phyloP scores from a whole-genome alignment of 768 basidiomycete genomes.

The Lentinula sp. region DNA sequence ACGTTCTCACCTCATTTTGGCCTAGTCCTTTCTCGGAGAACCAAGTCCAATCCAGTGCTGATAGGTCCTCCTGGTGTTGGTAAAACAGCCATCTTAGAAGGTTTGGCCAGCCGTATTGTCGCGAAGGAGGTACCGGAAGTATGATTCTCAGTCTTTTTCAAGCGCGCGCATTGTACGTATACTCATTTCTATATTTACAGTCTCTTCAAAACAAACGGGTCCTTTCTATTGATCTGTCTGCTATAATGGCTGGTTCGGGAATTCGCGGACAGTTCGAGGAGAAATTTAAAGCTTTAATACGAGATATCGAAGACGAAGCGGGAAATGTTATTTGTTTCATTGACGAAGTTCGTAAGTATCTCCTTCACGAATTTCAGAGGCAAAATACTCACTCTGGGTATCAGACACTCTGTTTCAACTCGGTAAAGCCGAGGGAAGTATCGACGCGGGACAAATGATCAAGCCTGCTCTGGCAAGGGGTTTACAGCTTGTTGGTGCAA shows the following conservation, averaged over 20 bases:
- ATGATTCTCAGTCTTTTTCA: constrained; percentile 10
- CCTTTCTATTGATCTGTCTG: constrained; percentile 77
- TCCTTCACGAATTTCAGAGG: neutral
- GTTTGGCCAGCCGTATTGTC: constrained; percentile 81
- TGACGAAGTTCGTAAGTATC: constrained; percentile 82
- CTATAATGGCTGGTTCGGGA: constrained; percentile 84
- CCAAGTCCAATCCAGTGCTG: constrained; percentile 90
- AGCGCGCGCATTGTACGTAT: neutral
- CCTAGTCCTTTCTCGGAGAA: constrained; percentile 76
- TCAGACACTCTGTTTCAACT: constrained; percentile 78
- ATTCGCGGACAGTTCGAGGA: constrained; percentile 92
- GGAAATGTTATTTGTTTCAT: constrained; percentile 90
- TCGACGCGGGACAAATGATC: constrained; percentile 92
- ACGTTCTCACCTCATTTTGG: neutral
- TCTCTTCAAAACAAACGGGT: constrained; percentile 84
- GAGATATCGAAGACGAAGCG: constrained; percentile 84
- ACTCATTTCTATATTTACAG: constrained; percentile 25
- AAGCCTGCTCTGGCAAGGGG: constrained; percentile 88
- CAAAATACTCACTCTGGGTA: neutral
- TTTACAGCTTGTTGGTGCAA: constrained; percentile 84
- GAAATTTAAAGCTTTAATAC: constrained; percentile 86
- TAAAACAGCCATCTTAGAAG: constrained; percentile 90
- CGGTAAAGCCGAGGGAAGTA: constrained; percentile 87
- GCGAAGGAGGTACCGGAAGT: constrained; percentile 91
- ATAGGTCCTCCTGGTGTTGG: constrained; percentile 55